Conservation (phyloP, 2,329 filamentous ascomycete species). For the Fusarium oxysporum region DNA sequence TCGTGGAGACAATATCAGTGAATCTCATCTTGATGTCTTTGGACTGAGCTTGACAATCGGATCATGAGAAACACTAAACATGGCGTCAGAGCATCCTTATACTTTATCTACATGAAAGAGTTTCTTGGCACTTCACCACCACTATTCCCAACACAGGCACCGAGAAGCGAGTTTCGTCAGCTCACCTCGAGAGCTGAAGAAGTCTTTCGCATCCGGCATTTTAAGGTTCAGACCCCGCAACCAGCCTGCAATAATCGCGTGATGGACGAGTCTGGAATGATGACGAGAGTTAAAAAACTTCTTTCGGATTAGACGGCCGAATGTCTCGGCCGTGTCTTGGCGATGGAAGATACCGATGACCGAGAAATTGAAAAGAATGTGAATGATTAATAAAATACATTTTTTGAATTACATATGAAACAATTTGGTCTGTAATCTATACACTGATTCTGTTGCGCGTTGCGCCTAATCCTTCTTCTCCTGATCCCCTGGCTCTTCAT, state of each 20-base stretch:
- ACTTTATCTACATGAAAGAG: background rate
- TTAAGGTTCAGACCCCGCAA: background rate
- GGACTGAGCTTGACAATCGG: background rate
- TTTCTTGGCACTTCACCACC: background rate
- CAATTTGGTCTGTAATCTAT: background rate
- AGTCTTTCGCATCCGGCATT: background rate
- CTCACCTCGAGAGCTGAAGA: background rate
- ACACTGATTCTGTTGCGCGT: background rate
- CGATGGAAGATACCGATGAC: background rate
- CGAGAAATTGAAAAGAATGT: background rate
- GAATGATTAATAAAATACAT: background rate
- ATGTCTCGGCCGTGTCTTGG: background rate
- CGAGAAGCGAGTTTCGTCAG: background rate
- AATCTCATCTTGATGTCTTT: background rate
- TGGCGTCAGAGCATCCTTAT: background rate
- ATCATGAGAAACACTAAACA: background rate
- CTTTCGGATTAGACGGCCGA: background rate
- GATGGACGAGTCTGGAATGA: background rate
- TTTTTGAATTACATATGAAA: background rate
- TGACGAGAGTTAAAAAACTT: background rate
- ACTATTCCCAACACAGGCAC: background rate
- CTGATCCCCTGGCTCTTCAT: constrained; percentile 11
- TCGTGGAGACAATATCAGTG: background rate
- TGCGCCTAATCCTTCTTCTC: constrained; percentile 29
- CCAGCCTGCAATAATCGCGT: background rate